phyloP scores from a whole-genome alignment of 2,329 filamentous ascomycete species.

The Fusarium humuli region DNA sequence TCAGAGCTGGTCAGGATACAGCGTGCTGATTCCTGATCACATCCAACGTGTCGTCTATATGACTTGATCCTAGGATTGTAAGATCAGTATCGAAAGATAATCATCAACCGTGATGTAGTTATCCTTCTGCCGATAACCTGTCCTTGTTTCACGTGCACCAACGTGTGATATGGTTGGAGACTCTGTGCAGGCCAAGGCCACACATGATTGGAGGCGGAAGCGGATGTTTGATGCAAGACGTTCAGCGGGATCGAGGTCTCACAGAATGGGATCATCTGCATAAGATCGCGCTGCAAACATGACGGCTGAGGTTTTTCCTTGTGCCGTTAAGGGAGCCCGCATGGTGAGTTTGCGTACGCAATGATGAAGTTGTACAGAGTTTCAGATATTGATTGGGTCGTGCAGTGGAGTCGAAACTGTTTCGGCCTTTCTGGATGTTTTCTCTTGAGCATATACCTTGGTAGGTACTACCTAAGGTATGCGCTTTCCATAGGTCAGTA shows the following conservation, averaged over 20 bases:
- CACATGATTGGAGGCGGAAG: constrained; percentile 10
- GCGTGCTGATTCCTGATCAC: not conserved
- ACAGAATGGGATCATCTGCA: constrained; percentile 9
- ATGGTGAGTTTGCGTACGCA: not conserved
- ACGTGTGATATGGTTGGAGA: not conserved
- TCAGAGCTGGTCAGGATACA: not conserved
- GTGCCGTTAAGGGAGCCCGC: not conserved
- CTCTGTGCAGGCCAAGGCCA: not conserved
- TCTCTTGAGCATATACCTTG: not conserved
- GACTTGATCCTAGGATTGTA: not conserved
- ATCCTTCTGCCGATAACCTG: not conserved
- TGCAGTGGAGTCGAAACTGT: not conserved
- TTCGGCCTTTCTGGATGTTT: not conserved
- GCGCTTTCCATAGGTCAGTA: not conserved
- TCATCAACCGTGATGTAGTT: not conserved
- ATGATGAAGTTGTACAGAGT: not conserved
- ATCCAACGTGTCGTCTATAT: not conserved
- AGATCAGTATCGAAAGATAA: not conserved
- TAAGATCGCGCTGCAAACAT: constrained; percentile 19
- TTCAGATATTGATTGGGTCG: not conserved
- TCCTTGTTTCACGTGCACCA: not conserved
- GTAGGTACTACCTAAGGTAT: not conserved
- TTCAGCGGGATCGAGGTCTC: constrained; percentile 20
- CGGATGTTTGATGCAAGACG: constrained; percentile 14
- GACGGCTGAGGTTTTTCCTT: not conserved